Conservation (phyloP, 352 stramenopile species). For the Thalassiosira oceanica region DNA sequence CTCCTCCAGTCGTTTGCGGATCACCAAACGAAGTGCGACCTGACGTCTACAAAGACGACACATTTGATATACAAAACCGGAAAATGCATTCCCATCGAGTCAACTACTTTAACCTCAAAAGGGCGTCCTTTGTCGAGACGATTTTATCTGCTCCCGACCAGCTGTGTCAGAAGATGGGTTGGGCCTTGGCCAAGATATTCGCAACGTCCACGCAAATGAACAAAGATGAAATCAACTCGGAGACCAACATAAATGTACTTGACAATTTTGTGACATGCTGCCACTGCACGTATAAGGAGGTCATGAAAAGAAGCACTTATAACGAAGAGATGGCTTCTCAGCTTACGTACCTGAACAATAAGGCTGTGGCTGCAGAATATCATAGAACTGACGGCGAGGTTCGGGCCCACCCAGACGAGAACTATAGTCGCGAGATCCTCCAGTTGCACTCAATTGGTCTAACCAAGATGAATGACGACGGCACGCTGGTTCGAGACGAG, state of each 20-base stretch:
- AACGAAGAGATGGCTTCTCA: conserved; percentile 43
- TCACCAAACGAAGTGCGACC: too few relatives aligned
- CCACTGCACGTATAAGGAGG: conserved; percentile 43
- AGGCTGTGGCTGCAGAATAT: conserved; percentile 17
- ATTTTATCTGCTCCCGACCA: conserved; percentile 44
- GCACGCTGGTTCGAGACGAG: conserved; percentile 33
- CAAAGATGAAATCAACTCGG: conserved; percentile 13
- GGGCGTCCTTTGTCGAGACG: conserved; percentile 21
- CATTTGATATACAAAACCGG: neutral
- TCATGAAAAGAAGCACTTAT: conserved; percentile 43
- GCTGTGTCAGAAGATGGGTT: conserved; percentile 58
- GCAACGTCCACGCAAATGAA: conserved; percentile 35
- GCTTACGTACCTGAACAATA: conserved; percentile 29
- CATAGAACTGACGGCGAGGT: neutral
- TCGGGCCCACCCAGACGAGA: conserved; percentile 45
- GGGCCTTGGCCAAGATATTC: conserved; percentile 63
- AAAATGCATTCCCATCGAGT: neutral
- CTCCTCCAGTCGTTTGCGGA: conserved; percentile 26
- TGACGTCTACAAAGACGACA: too few relatives aligned
- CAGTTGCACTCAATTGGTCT: conserved; percentile 68
- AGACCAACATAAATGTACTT: conserved; percentile 32
- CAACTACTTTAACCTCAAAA: conserved; percentile 30
- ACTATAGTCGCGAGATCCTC: conserved; percentile 40
- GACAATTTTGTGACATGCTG: conserved; percentile 45
- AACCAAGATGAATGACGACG: conserved; percentile 43